These are phyloP conservation scores for Pseudogymnoascus sp. DNA, from an alignment of 2,329 filamentous ascomycete genomes.

Conservation along the genomic window DNA sequence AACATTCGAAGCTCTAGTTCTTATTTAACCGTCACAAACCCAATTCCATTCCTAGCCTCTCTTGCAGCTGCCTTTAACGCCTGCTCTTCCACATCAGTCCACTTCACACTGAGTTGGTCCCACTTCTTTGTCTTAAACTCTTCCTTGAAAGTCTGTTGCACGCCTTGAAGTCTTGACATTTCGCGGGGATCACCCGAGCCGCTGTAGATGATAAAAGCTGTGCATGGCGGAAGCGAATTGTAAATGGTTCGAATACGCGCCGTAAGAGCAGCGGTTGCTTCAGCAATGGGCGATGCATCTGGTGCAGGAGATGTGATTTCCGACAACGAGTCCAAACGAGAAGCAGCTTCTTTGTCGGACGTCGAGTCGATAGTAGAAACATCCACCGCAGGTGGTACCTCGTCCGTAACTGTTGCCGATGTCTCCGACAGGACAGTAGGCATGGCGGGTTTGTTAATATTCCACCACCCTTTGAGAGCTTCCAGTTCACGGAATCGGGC, in stretches of 20 bases:
- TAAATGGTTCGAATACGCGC: constrained; percentile 47
- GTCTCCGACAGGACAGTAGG: constrained; percentile 11
- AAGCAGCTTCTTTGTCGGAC: neutral
- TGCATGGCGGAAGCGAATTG: constrained; percentile 52
- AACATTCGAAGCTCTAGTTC: neutral
- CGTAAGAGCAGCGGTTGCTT: constrained; percentile 20
- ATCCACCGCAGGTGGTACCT: constrained; percentile 6
- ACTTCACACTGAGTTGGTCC: constrained; percentile 58
- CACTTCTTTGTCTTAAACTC: constrained; percentile 60
- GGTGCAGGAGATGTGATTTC: neutral
- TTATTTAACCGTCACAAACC: constrained; percentile 57
- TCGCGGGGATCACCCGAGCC: constrained; percentile 60
- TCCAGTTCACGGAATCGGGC: constrained; percentile 58
- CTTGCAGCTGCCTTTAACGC: constrained; percentile 48
- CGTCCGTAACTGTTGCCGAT: constrained; percentile 10
- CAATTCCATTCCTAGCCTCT: constrained; percentile 52
- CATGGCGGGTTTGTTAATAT: constrained; percentile 36
- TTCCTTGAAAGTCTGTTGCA: constrained; percentile 51
- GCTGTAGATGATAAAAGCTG: constrained; percentile 55
- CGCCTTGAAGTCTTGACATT: constrained; percentile 52
- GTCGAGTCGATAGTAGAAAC: neutral
- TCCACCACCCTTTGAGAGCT: constrained; percentile 59
- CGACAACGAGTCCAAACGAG: neutral
- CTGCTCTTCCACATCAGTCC: constrained; percentile 60
- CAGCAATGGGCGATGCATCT: constrained; percentile 11